phyloP scores from a whole-genome alignment of 768 basidiomycete genomes.

The Trametes punicea region DNA sequence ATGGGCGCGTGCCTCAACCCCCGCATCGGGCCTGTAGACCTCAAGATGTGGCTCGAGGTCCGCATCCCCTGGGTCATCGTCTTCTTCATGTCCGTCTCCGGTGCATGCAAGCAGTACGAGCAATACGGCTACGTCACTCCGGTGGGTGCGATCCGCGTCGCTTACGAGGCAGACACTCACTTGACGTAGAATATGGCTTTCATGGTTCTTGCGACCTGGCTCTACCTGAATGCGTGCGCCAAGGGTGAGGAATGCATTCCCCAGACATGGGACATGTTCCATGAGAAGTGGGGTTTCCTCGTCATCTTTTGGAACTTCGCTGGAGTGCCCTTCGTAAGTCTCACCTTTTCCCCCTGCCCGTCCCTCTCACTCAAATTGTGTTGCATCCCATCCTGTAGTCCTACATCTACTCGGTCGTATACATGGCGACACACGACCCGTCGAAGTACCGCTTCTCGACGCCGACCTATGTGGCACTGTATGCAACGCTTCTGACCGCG shows the following conservation, averaged over 20 bases:
- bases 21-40: constrained; percentile 82
- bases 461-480: constrained; percentile 67
- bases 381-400: no score
- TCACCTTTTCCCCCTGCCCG: not conserved
- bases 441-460: constrained; percentile 84
- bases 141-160: constrained; percentile 41
- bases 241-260: constrained; percentile 96
- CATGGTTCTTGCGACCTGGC: constrained; percentile 91
- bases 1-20: constrained; percentile 97
- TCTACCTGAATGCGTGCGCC: constrained; percentile 96
- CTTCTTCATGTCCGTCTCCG: constrained; percentile 89
- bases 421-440: constrained; percentile 95
- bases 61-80: constrained; percentile 96
- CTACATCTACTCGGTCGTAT: constrained; percentile 96
- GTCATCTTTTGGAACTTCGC: constrained; percentile 98
- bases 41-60: constrained; percentile 99
- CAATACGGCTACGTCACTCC: constrained; percentile 87
- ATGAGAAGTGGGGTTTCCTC: constrained; percentile 99
- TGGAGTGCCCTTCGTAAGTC: constrained; percentile 85
- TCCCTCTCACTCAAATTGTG: constrained; percentile 3
- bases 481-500: constrained; percentile 70
- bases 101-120: constrained; percentile 95
- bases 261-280: constrained; percentile 99
- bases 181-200: constrained; percentile 83
- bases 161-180: not conserved